Percentiles rank a stretch among this genome's conserved stretches.
Conservation (phyloP, 2,329 filamentous ascomycete genomes). For the Diaporthe ampelina region DNA sequence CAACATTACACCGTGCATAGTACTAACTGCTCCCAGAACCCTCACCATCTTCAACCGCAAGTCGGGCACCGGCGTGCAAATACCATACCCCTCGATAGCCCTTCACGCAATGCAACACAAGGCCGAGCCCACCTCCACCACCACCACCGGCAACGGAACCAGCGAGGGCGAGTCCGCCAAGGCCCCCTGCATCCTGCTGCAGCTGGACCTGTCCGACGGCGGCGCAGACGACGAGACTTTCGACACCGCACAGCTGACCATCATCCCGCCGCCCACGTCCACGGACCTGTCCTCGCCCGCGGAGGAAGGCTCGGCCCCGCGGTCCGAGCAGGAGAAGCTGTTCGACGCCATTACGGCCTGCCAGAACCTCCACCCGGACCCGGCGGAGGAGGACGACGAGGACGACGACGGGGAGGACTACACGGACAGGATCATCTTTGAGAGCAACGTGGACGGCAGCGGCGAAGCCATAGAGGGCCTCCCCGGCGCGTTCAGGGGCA, state of each 20-base stretch:
- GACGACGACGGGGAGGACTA: conserved; percentile 70
- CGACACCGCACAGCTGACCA: conserved; percentile 75
- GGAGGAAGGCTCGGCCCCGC: conserved; percentile 44
- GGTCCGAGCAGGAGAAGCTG: conserved; percentile 60
- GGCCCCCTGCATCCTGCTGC: conserved; percentile 73
- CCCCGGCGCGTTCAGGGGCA: conserved; percentile 66
- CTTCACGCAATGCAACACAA: conserved; percentile 80
- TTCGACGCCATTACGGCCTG: conserved; percentile 81
- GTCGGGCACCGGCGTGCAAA: conserved; percentile 72
- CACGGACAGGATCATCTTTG: conserved; percentile 70
- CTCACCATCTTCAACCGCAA: conserved; percentile 75
- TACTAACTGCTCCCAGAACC: conserved; percentile 52
- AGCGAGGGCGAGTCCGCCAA: conserved; percentile 46
- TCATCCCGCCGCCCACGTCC: conserved; percentile 64
- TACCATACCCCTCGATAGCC: conserved; percentile 81
- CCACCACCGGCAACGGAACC: background rate
- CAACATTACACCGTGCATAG: too few species aligned
- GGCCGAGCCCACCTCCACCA: conserved; percentile 46
- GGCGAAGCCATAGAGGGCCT: conserved; percentile 70
- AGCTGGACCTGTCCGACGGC: conserved; percentile 74
- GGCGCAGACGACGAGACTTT: conserved; percentile 73
- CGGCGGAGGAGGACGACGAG: conserved; percentile 69
- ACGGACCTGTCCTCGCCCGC: conserved; percentile 42
- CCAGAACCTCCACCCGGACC: conserved; percentile 82
- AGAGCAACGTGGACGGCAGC: conserved; percentile 70